Conservation (phyloP, 1,139 yeast genomes). For the Saccharomyces hybrid region DNA sequence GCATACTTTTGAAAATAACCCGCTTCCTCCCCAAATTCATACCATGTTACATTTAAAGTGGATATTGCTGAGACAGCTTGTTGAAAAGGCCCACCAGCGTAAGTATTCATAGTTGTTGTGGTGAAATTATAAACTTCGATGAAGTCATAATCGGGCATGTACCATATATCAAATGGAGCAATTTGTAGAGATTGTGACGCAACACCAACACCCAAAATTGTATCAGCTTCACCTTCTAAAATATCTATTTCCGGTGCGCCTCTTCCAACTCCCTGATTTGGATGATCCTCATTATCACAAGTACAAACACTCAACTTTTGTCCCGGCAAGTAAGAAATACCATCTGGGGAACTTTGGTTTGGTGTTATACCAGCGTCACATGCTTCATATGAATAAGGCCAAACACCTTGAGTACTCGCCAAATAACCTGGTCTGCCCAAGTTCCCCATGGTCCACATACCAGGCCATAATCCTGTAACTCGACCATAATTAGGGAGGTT, state of each 20-base stretch:
- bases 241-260: constrained; percentile 90
- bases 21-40: constrained; percentile 46
- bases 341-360: constrained; percentile 79
- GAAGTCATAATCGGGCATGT: constrained; percentile 68
- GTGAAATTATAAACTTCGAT: constrained; percentile 54
- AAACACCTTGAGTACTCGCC: constrained; percentile 75
- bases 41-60: constrained; percentile 67
- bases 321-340: constrained; percentile 71
- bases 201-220: constrained; percentile 45
- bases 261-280: constrained; percentile 70
- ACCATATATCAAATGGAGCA: constrained; percentile 86
- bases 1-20: constrained; percentile 62
- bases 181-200: constrained; percentile 78
- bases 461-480: constrained; percentile 80
- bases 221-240: constrained; percentile 62
- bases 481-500: constrained; percentile 64
- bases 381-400: constrained; percentile 79
- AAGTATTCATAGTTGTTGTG: constrained; percentile 63
- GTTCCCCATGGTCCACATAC: constrained; percentile 83
- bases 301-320: constrained; percentile 63
- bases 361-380: constrained; percentile 89
- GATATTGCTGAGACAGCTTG: constrained; percentile 76
- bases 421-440: constrained; percentile 76
- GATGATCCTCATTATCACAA: constrained; percentile 71
- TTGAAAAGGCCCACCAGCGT: constrained; percentile 79